Percentiles rank a stretch among this genome's conserved stretches.
phyloP scores from a whole-genome alignment of 768 basidiomycete genomes.

The Trametopsis cervina region DNA sequence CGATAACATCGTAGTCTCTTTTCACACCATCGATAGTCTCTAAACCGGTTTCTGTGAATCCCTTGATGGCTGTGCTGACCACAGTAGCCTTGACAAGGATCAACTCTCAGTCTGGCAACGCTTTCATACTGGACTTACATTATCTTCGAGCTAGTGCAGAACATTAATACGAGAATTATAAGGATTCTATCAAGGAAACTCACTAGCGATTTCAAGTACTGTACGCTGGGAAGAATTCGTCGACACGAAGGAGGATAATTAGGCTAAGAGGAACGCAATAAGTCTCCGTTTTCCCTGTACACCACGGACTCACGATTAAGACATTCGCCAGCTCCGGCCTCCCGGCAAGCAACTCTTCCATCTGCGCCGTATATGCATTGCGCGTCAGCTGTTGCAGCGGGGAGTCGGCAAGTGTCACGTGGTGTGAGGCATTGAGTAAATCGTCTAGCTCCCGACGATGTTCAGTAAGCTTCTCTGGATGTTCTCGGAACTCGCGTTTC shows the following conservation, averaged over 20 bases:
- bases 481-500: constrained; percentile 15
- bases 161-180: too few relatives aligned
- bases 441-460: not conserved
- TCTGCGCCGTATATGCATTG: not conserved
- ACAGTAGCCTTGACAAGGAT: too few relatives aligned
- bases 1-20: constrained; percentile 25
- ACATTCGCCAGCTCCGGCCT: not conserved
- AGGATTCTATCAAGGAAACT: not conserved
- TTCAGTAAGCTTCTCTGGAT: not conserved
- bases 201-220: constrained; percentile 25
- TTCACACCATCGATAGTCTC: constrained; percentile 19
- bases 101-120: too few relatives aligned
- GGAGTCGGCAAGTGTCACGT: not conserved
- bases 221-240: constrained; percentile 25
- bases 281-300: not conserved
- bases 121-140: too few relatives aligned
- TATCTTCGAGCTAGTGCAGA: too few relatives aligned
- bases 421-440: not conserved
- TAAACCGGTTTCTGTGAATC: constrained; percentile 23
- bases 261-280: not conserved
- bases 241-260: constrained; percentile 25
- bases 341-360: not conserved
- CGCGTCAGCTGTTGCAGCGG: not conserved
- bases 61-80: constrained; percentile 14
- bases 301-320: not conserved